Base-by-base conservation (phyloP, 2,329 filamentous ascomycete species). In the Domatiomyces catenatus region DNA sequence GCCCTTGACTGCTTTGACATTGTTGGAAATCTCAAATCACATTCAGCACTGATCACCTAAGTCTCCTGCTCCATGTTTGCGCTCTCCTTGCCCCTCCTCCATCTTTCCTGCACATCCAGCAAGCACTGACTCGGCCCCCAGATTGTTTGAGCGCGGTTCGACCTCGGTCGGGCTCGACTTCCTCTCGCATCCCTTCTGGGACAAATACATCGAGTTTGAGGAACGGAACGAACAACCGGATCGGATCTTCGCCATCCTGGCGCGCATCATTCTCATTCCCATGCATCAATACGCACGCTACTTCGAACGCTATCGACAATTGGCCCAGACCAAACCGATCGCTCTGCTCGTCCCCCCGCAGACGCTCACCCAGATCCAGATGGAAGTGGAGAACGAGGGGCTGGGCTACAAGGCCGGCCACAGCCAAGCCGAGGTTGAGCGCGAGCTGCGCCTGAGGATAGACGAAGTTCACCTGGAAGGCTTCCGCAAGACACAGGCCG, bases 201-300 rank as follows among this genome's bases (percentile, higher is more conserved):
- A 98, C 67, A 96, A 94, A 69, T 98, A 94, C 63, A 80, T 98
- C 56, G 92, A 96, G 64, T 96, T 93, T 62, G 92, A 96, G 65
- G 89, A 95, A 65, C 84, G 89, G 1, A 75, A 90, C 54, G 88
- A 94, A 61, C 80, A 84, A 0, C 79, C 83, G 12, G 86, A 93
- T 56, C 86, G 81, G 61, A 86, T 95, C 50, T 94, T 93, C 60
- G 80, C 79, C 42, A 86, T 98, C 50, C 75, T 94, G 48, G 75
- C 76, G 54, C 85, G 89, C 49, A 77, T 95, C 50, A 84, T 94
- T 49, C 79, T 85, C 61, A 88, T 96, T 49, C 90, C 92, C 0
- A 86, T 94, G 79, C 89, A 96, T 63, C 88, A 95, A 64, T 96
- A 95, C 71, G 84, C 86, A 18, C 80, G 88, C 28, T 98, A 96